These are phyloP conservation scores for Microbotryum intermedium DNA, from an alignment of 1,284 basidiomycete species.

Conservation along the genomic window DNA sequence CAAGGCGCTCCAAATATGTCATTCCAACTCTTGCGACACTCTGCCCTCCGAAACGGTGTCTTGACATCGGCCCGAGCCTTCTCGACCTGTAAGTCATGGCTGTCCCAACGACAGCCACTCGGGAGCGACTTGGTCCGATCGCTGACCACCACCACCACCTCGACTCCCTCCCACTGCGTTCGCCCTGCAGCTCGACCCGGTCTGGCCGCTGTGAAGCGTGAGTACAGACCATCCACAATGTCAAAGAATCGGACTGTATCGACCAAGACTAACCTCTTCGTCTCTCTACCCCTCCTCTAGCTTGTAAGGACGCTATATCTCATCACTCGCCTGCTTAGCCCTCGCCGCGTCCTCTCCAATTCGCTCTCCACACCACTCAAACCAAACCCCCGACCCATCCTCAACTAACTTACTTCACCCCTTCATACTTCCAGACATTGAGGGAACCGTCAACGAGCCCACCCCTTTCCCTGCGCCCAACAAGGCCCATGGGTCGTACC, in stretches of 20 bases:
- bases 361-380: too few species aligned
- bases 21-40: too few species aligned
- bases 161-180: too few species aligned
- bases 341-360: not conserved
- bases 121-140: too few species aligned
- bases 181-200: too few species aligned
- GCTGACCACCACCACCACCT: too few species aligned
- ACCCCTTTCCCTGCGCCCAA: conserved; percentile 65
- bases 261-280: not conserved
- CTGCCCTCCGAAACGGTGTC: too few species aligned
- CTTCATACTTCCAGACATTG: conserved; percentile 55
- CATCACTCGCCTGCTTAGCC: not conserved
- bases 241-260: not conserved
- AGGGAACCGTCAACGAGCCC: conserved; percentile 93
- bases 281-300: not conserved
- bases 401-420: not conserved
- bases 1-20: too few species aligned
- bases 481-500: conserved; percentile 80
- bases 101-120: too few species aligned
- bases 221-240: not conserved
- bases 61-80: too few species aligned
- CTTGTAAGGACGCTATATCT: not conserved
- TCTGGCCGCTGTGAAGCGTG: conserved; percentile 13
- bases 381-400: not conserved
- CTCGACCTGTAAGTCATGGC: too few species aligned